Percentiles rank a stretch among this genome's conserved stretches.
phyloP scores from a whole-genome alignment of 805 yeast genomes.

The Allodekkera sacchari region DNA sequence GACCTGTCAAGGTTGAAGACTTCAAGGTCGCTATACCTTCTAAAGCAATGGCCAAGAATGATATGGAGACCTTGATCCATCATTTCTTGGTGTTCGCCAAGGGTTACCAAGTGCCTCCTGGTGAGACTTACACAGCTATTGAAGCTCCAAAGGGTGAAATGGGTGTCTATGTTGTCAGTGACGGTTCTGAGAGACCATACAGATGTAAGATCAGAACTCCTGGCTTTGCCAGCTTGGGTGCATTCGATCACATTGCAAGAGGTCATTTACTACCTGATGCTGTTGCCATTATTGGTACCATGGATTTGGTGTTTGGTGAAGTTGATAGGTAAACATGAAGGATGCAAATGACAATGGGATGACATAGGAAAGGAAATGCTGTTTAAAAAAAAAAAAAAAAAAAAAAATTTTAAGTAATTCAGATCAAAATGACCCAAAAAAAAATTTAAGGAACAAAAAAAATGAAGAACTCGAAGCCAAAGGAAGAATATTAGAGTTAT shows the following conservation, averaged over 20 bases:
- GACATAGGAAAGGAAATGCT: background rate
- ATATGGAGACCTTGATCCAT: slow-evolving; percentile 88
- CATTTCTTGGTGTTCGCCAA: slow-evolving; percentile 83
- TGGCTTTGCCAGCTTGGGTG: slow-evolving; percentile 84
- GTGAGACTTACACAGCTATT: slow-evolving; percentile 85
- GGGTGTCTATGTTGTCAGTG: slow-evolving; percentile 85
- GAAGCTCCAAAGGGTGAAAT: slow-evolving; percentile 96
- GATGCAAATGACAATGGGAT: background rate
- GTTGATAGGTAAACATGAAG: slow-evolving; percentile 69
- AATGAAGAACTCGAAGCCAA: no score
- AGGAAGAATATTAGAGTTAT: no score
- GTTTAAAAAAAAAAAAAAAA: background rate
- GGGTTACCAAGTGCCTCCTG: slow-evolving; percentile 83
- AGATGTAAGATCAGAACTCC: slow-evolving; percentile 93
- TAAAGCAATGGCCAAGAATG: slow-evolving; percentile 75
- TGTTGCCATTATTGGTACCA: slow-evolving; percentile 88
- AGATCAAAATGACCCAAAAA: background rate
- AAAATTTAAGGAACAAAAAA: no score
- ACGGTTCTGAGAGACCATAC: slow-evolving; percentile 86
- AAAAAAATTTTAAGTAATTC: background rate
- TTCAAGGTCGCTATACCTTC: slow-evolving; percentile 81
- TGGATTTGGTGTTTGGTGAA: slow-evolving; percentile 93
- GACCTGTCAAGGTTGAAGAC: slow-evolving; percentile 87
- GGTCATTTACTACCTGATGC: slow-evolving; percentile 88
- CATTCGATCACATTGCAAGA: slow-evolving; percentile 78